These are phyloP conservation scores for Acidiella bohemica DNA, from an alignment of 495 filamentous ascomycete species.

Conservation along the genomic window DNA sequence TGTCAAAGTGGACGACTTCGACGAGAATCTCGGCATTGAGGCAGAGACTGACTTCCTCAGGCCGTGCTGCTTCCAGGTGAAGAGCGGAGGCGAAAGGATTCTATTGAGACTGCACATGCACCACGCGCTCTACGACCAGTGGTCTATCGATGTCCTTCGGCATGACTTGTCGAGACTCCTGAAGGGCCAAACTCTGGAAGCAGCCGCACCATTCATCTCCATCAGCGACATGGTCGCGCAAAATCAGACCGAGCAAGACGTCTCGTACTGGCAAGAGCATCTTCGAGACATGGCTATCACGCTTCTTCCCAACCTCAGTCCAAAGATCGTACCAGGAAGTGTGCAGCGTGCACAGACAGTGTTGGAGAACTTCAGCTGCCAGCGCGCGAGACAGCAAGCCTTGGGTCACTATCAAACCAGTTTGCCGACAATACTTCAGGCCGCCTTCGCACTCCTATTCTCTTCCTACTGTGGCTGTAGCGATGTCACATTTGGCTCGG, in stretches of 20 bases:
- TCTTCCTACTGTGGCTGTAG: slow-evolving; percentile 43
- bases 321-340: background rate
- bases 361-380: background rate
- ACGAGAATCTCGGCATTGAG: slow-evolving; percentile 22
- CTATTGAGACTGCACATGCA: slow-evolving; percentile 44
- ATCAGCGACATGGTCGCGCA: slow-evolving; percentile 31
- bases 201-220: slow-evolving; percentile 39
- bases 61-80: slow-evolving; percentile 45
- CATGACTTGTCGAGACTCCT: slow-evolving; percentile 43
- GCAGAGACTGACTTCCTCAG: slow-evolving; percentile 36
- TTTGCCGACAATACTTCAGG: slow-evolving; percentile 56
- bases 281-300: slow-evolving; percentile 34
- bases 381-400: slow-evolving; percentile 3
- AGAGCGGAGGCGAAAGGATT: slow-evolving; percentile 19
- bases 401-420: slow-evolving; percentile 21
- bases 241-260: background rate
- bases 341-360: background rate
- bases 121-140: slow-evolving; percentile 73
- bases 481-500: slow-evolving; percentile 62
- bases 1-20: slow-evolving; percentile 25
- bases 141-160: slow-evolving; percentile 63
- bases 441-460: slow-evolving; percentile 53
- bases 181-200: slow-evolving; percentile 13
- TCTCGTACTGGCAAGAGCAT: slow-evolving; percentile 42
- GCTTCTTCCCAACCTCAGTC: slow-evolving; percentile 23